These are phyloP conservation scores for Penicillium cataractarum DNA, from an alignment of 495 filamentous ascomycete species.

Conservation along the genomic window DNA sequence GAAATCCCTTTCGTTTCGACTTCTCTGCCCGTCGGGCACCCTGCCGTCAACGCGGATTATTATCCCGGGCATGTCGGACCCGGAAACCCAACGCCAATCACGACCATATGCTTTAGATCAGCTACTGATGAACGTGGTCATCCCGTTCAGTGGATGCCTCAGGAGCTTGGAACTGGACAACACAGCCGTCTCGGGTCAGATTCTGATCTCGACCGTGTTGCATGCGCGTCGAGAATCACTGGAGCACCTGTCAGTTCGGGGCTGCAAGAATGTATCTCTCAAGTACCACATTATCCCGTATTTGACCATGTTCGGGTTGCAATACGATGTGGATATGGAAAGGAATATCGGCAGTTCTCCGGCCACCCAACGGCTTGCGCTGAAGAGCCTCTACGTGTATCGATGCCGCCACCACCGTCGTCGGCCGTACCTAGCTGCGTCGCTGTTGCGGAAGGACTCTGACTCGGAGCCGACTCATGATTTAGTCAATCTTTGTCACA, in stretches of 20 bases:
- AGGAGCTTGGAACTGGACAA: conserved; percentile 62
- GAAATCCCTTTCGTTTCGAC: conserved; percentile 62
- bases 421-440: conserved; percentile 60
- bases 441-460: conserved; percentile 58
- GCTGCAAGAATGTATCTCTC: conserved; percentile 67
- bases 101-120: conserved; percentile 60
- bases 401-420: conserved; percentile 64
- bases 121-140: conserved; percentile 57
- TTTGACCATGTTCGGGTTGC: conserved; percentile 53
- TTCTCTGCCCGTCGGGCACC: conserved; percentile 51
- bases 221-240: conserved; percentile 55
- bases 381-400: conserved; percentile 65
- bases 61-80: conserved; percentile 39
- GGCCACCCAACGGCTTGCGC: conserved; percentile 46
- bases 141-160: conserved; percentile 59
- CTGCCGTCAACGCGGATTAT: conserved; percentile 37
- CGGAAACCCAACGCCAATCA: conserved; percentile 50
- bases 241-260: conserved; percentile 62
- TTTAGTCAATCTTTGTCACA: conserved; percentile 63
- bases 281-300: conserved; percentile 68
- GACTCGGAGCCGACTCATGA: conserved; percentile 66
- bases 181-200: conserved; percentile 61
- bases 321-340: conserved; percentile 49
- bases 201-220: conserved; percentile 56
- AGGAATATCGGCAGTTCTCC: conserved; percentile 38